These are phyloP conservation scores for Henningerozyma blattae DNA, from an alignment of 805 yeast species.

Conservation along the genomic window DNA sequence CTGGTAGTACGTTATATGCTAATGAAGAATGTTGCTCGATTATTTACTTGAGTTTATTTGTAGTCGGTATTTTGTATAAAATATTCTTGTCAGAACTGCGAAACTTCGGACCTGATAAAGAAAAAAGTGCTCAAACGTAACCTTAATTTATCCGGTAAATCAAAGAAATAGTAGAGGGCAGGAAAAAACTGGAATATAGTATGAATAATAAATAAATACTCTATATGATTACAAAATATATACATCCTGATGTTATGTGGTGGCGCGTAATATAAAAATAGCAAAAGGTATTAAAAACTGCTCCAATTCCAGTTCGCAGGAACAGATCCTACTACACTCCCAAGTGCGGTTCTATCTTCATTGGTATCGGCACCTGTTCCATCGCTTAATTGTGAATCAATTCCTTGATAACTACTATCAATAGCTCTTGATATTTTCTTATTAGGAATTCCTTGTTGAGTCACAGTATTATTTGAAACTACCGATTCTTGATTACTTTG, in stretches of 20 bases:
- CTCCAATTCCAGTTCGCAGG: constrained; percentile 80
- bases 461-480: not conserved
- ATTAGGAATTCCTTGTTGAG: no score
- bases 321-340: constrained; percentile 33
- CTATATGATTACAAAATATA: not conserved
- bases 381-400: not conserved
- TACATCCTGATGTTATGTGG: no score
- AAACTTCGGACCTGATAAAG: no score
- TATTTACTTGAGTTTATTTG: no score
- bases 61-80: no score
- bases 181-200: not conserved
- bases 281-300: constrained; percentile 41
- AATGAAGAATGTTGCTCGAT: no score
- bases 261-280: no score
- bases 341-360: constrained; percentile 9
- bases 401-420: not conserved
- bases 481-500: constrained; percentile 1
- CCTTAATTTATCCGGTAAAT: no score
- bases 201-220: not conserved
- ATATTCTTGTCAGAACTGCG: no score
- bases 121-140: no score
- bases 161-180: not conserved
- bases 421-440: no score
- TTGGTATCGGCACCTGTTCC: not conserved
- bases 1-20: no score